Conservation (phyloP, 192 early-diverging fungal species). For the Gamsiella multidivaricata region DNA sequence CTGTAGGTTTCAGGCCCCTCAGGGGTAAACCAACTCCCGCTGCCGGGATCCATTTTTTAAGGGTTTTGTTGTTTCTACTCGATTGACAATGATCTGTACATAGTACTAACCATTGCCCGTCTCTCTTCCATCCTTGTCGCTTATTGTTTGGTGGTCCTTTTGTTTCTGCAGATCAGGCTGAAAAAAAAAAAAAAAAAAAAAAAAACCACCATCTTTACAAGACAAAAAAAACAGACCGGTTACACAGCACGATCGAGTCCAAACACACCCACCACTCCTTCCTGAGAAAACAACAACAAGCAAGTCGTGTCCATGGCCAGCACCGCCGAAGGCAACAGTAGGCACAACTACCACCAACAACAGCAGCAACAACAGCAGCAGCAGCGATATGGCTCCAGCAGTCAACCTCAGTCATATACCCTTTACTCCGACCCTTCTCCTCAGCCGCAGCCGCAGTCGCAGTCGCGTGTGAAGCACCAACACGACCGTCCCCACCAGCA, state of each 20-base stretch:
- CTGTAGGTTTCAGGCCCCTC: too few species aligned
- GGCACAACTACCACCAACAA: not conserved
- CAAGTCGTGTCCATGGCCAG: slow-evolving; percentile 16
- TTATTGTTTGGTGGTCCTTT: too few species aligned
- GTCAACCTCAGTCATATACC: slow-evolving; percentile 15
- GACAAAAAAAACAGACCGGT: not conserved
- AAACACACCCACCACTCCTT: not conserved
- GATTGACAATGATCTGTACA: too few species aligned
- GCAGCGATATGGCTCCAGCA: slow-evolving; percentile 11
- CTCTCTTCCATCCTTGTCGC: too few species aligned
- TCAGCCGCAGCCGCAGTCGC: slow-evolving; percentile 5
- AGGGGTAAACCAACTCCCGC: too few species aligned
- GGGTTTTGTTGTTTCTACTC: too few species aligned
- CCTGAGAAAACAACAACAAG: not conserved
- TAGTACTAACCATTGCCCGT: too few species aligned
- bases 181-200: too few species aligned
- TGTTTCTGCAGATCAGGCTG: too few species aligned
- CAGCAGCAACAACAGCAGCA: slow-evolving; percentile 12
- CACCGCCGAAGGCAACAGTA: slow-evolving; percentile 8
- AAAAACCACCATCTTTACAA: not conserved
- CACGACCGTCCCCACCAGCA: slow-evolving; percentile 19
- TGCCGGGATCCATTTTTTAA: too few species aligned
- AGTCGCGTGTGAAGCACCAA: slow-evolving; percentile 4
- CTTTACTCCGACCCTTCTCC: slow-evolving; percentile 21
- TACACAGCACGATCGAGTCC: too few species aligned